Percentiles rank a stretch among this genome's conserved stretches.
These are phyloP conservation scores for Phyllosticta citriasiana DNA, from an alignment of 2,329 filamentous ascomycete species.

Conservation along the genomic window DNA sequence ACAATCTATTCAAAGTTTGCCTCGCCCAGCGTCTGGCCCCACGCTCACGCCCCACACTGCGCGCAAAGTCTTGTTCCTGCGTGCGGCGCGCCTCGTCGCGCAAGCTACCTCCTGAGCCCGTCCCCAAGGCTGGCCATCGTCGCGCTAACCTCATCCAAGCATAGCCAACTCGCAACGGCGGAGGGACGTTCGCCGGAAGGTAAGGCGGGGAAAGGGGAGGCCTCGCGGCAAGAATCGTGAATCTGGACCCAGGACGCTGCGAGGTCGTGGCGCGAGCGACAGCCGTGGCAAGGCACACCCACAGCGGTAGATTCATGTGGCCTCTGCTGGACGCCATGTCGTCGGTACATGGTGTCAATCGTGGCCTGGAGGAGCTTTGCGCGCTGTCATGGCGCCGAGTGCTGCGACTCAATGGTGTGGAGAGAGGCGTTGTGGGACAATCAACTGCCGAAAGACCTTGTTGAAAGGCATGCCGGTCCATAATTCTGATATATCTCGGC, in stretches of 20 bases:
- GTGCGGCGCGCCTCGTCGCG: not conserved
- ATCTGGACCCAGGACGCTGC: not conserved
- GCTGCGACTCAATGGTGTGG: not conserved
- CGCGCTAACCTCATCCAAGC: not conserved
- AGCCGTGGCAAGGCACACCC: not conserved
- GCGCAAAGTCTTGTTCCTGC: not conserved
- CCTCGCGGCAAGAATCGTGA: not conserved
- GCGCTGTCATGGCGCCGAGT: not conserved
- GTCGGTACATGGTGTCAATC: not conserved
- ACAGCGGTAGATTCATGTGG: not conserved
- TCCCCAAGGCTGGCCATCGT: not conserved
- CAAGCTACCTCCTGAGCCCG: not conserved
- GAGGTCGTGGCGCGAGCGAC: not conserved
- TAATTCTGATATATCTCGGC: not conserved
- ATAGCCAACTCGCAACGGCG: not conserved
- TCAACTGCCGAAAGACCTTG: not conserved
- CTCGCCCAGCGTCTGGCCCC: no score
- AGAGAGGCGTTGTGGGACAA: not conserved
- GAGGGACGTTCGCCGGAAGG: not conserved
- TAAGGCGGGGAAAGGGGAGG: not conserved
- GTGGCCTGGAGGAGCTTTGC: no score
- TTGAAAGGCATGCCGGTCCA: not conserved
- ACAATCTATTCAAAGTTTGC: not conserved
- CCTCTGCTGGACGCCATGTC: not conserved
- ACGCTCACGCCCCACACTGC: not conserved